Conservation (phyloP, 441 rosid genomes). For the Bocquillonia castaneifolia region DNA sequence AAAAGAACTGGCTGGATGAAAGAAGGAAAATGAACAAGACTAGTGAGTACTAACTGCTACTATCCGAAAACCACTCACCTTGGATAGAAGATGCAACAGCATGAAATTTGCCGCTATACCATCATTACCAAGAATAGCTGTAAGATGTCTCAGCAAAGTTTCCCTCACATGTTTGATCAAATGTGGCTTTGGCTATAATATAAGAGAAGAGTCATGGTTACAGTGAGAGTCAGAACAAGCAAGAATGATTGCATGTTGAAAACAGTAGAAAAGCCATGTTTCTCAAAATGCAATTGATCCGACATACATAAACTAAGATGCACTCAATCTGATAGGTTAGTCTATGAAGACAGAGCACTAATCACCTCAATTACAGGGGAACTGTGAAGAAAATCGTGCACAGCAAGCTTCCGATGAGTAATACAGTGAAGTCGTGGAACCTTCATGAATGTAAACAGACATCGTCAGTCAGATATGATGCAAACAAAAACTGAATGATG, state of each 20-base stretch:
- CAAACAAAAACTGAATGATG: not conserved
- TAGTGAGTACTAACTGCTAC: no score
- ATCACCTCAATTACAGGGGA: slow-evolving; percentile 58
- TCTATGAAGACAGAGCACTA: not conserved
- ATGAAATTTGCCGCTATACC: slow-evolving; percentile 60
- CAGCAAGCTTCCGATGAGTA: slow-evolving; percentile 66
- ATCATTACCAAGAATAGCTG: slow-evolving; percentile 74
- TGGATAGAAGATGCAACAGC: slow-evolving; percentile 79
- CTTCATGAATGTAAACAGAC: slow-evolving; percentile 22
- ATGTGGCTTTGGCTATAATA: slow-evolving; percentile 49
- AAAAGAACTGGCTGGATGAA: not conserved
- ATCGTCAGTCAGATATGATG: not conserved
- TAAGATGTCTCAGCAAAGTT: slow-evolving; percentile 59
- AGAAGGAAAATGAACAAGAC: not conserved
- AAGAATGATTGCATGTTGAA: not conserved
- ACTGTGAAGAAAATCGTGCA: slow-evolving; percentile 46
- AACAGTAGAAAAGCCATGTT: not conserved
- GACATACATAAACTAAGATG: not conserved
- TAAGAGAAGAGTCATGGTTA: slow-evolving; percentile 3
- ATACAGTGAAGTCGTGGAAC: slow-evolving; percentile 90
- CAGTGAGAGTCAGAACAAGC: slow-evolving; percentile 11
- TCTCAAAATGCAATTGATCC: not conserved
- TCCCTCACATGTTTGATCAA: slow-evolving; percentile 54
- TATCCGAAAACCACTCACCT: slow-evolving; percentile 33
- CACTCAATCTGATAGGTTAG: not conserved